Percentiles rank a stretch among this genome's conserved stretches.
Evolutionary conservation across 2,329 filamentous ascomycete species (phyloP).

Genomic region (Alternaria ventricosa): DNA sequence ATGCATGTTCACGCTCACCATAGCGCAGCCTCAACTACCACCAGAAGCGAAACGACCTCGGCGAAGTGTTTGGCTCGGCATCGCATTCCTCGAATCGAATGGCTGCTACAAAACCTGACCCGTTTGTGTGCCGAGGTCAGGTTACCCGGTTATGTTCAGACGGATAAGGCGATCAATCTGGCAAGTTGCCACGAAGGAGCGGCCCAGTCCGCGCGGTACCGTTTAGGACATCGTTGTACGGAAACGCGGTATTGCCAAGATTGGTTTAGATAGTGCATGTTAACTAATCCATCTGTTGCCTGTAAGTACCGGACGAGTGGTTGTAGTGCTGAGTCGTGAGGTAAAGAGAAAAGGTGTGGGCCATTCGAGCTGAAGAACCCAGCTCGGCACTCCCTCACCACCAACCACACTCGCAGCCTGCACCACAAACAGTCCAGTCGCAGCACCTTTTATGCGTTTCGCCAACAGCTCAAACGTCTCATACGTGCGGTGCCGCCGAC

Average conservation of each 20-base stretch:
- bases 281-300: neutral
- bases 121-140: neutral
- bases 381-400: neutral
- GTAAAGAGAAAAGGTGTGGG: neutral
- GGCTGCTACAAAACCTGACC: neutral
- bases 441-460: neutral
- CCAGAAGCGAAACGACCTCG: neutral
- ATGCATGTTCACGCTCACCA: neutral
- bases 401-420: neutral
- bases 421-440: neutral
- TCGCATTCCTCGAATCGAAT: neutral
- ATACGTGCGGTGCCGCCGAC: neutral
- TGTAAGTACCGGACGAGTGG: neutral
- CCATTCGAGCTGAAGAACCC: neutral
- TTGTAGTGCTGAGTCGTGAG: neutral
- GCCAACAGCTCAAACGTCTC: neutral
- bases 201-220: neutral
- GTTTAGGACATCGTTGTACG: neutral
- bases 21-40: neutral
- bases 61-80: neutral
- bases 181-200: neutral
- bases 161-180: neutral
- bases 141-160: neutral
- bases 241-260: neutral
- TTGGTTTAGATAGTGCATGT: neutral